Evolutionary conservation across 345 rosid genomes (phyloP).

Genomic region (Mercurialis annua): DNA sequence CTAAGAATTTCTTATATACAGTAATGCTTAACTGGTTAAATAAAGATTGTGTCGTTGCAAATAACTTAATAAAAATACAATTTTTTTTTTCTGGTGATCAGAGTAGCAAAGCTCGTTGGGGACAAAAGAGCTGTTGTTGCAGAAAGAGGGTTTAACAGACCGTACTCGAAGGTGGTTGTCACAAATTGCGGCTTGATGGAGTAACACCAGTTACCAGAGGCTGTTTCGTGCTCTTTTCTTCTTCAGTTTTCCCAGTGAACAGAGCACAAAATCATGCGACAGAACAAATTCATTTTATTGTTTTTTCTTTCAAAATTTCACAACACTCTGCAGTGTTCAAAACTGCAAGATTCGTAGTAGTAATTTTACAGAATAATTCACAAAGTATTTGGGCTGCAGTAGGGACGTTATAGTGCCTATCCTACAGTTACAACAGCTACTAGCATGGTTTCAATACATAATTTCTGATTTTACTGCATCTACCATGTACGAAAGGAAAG

Average conservation of each 20-base stretch:
- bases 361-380: slow-evolving; percentile 6
- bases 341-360: background rate
- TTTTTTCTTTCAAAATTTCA: slow-evolving; percentile 18
- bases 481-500: background rate
- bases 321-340: background rate
- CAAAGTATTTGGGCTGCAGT: background rate
- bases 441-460: background rate
- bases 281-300: slow-evolving; percentile 10
- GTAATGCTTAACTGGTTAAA: background rate
- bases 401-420: background rate
- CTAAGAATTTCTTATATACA: background rate
- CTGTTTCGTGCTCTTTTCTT: background rate
- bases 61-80: background rate
- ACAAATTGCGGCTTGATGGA: slow-evolving; percentile 69
- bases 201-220: slow-evolving; percentile 20
- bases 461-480: background rate
- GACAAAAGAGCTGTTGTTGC: slow-evolving; percentile 92
- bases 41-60: background rate
- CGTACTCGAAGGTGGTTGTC: slow-evolving; percentile 70
- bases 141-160: slow-evolving; percentile 87
- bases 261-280: slow-evolving; percentile 9
- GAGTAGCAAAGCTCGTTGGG: slow-evolving; percentile 83
- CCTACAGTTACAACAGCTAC: background rate
- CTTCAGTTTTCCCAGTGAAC: slow-evolving; percentile 2
- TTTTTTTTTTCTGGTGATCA: slow-evolving; percentile 26